Evolutionary conservation across 2,329 filamentous ascomycete genomes (phyloP).

Genomic region (Huntiella decipiens): DNA sequence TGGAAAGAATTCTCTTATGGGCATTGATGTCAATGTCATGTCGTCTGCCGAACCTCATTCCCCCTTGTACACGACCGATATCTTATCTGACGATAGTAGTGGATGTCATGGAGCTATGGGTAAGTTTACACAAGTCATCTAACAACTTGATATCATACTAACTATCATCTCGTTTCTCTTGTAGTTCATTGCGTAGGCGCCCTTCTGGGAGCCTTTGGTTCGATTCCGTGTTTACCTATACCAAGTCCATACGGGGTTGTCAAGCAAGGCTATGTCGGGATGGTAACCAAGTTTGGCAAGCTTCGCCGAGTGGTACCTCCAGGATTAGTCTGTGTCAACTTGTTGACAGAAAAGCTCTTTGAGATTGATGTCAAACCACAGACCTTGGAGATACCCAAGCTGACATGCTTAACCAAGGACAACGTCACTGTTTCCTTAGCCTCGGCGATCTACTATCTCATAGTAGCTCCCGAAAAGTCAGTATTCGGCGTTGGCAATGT

Average conservation of each 20-base stretch:
- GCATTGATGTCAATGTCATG: too few relatives aligned
- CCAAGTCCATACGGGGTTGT: slow-evolving; percentile 95
- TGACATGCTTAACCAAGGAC: slow-evolving; percentile 99
- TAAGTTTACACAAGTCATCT: too few relatives aligned
- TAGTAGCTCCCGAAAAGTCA: slow-evolving; percentile 84
- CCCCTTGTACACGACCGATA: too few relatives aligned
- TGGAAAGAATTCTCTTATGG: too few relatives aligned
- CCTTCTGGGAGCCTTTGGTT: slow-evolving; percentile 59
- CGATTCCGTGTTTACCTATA: slow-evolving; percentile 75
- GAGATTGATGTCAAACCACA: slow-evolving; percentile 99
- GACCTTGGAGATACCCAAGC: slow-evolving; percentile 88
- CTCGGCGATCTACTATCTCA: slow-evolving; percentile 98
- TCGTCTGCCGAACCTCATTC: too few relatives aligned
- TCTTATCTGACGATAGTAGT: too few relatives aligned
- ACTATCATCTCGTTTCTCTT: neutral
- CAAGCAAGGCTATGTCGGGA: slow-evolving; percentile 77
- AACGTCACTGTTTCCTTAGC: slow-evolving; percentile 89
- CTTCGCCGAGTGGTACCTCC: slow-evolving; percentile 95
- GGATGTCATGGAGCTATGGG: too few relatives aligned
- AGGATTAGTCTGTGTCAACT: slow-evolving; percentile 93
- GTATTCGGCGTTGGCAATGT: slow-evolving; percentile 94
- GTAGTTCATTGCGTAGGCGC: slow-evolving; percentile 55
- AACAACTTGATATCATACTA: neutral
- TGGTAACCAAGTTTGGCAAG: slow-evolving; percentile 86
- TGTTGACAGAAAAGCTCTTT: slow-evolving; percentile 71